Evolutionary conservation across 108 stramenopile genomes (phyloP), one percentile per base, ranked within the genome.

Genomic region (Pseudonitzschia multiseries): DNA sequence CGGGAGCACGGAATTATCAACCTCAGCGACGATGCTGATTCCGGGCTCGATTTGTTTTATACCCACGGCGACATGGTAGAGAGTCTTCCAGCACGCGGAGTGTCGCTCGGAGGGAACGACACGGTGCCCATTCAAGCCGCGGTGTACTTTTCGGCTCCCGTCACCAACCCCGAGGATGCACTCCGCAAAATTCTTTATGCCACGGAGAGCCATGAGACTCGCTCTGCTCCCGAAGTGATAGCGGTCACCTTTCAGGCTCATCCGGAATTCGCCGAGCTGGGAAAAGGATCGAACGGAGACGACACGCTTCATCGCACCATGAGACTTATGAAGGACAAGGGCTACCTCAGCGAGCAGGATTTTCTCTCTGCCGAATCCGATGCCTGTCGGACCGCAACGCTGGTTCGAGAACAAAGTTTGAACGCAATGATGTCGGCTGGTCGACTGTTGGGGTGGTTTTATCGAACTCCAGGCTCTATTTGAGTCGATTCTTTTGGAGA

Each of bases 1-100:
- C 14, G 53, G 24, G 53, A 15, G 14, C 53, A 15, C 15, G 29
- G 15, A 31, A 59, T 27, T 15, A 4, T 59, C 57, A 51, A 48
- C 53, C 27, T 59, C 57, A 51, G 36, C 53, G 40, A 43, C 22
- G n/a, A 8, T 28, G 31, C 31, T 0, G 51, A 27, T 52, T 14
- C 29, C 15, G 67, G 29, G 26, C 66, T 79, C 40, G 43, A 87
- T 59, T 64, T 94, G 50, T 78, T 83, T 12, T 90, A 86, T 48
- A 89, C 93, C 4, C 93, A 90, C 69, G 93, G 93, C 32, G 93
- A 94, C 67, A 87, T 89, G 87, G 89, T 94, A 6, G 63, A 79
- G 15, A 64, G 78, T 21, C 74, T 94, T 22, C 93, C 93, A 1
- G n/a, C 82, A 1, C 42, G 64, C 21, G 93, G 84, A 24, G 33